Evolutionary conservation across 176 grass and related monocot species (phyloP).

Genomic region (Musa itinerans): DNA sequence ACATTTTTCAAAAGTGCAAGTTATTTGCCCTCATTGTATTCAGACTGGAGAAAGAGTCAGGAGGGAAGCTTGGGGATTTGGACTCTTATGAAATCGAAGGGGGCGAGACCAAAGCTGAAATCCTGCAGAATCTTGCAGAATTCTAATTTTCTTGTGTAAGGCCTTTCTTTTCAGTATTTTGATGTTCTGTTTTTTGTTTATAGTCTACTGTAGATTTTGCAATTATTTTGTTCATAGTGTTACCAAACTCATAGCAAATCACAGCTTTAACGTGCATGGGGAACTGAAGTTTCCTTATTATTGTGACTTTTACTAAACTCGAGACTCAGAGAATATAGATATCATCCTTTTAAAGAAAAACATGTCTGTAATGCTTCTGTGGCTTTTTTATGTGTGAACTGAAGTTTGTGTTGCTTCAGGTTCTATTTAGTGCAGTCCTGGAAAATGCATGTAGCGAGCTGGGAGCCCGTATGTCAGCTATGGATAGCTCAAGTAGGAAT

Average conservation of each 20-base stretch:
- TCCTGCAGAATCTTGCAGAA: conserved; percentile 80
- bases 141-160: conserved; percentile 97
- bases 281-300: too few species aligned
- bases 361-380: too few species aligned
- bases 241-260: too few species aligned
- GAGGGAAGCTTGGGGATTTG: conserved; percentile 64
- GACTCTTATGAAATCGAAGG: conserved; percentile 94
- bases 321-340: too few species aligned
- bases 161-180: conserved; percentile 2
- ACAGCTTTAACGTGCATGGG: too few species aligned
- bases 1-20: neutral
- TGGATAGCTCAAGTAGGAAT: conserved; percentile 97
- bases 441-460: conserved; percentile 95
- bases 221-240: too few species aligned
- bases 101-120: conserved; percentile 92
- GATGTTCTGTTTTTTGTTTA: conserved; percentile 7
- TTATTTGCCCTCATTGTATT: neutral
- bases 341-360: too few species aligned
- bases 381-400: neutral
- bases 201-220: neutral
- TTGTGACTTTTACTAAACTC: too few species aligned
- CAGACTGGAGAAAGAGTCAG: conserved; percentile 71
- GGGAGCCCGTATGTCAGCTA: conserved; percentile 90
- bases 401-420: conserved; percentile 35
- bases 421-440: conserved; percentile 74